Evolutionary conservation across 306 rosid species (phyloP).

Genomic region (Spatholobus suberectus): DNA sequence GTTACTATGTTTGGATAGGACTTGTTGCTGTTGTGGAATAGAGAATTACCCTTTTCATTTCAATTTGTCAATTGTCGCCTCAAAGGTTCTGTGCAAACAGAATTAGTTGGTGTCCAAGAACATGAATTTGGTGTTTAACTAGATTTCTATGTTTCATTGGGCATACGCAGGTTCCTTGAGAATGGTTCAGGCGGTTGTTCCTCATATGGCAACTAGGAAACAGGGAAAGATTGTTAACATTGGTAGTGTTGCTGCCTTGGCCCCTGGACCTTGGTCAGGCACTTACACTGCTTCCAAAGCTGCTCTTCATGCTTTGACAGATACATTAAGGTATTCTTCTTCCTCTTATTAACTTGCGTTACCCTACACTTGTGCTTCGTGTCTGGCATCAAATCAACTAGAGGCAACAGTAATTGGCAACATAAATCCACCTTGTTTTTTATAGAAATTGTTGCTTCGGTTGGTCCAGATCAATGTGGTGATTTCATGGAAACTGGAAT

Average conservation of each 20-base stretch:
- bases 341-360: not conserved
- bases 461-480: not conserved
- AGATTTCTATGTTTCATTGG: not conserved
- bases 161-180: slow-evolving; percentile 72
- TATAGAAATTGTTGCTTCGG: not conserved
- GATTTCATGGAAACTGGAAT: not conserved
- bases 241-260: slow-evolving; percentile 75
- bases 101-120: not conserved
- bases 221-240: slow-evolving; percentile 82
- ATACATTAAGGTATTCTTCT: slow-evolving; percentile 71
- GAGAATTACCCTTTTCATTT: too few species aligned
- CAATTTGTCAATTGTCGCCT: not conserved
- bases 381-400: slow-evolving; percentile 6
- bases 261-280: slow-evolving; percentile 87
- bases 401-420: not conserved
- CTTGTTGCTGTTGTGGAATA: too few species aligned
- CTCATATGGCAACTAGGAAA: slow-evolving; percentile 80
- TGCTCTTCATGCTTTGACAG: slow-evolving; percentile 78
- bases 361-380: slow-evolving; percentile 5
- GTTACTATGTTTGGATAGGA: too few species aligned
- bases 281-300: slow-evolving; percentile 81
- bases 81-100: not conserved
- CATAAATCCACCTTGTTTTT: slow-evolving; percentile 6
- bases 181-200: slow-evolving; percentile 87
- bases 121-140: not conserved